phyloP scores from a whole-genome alignment of 2,329 filamentous ascomycete genomes.

The Colletotrichum tropicale region DNA sequence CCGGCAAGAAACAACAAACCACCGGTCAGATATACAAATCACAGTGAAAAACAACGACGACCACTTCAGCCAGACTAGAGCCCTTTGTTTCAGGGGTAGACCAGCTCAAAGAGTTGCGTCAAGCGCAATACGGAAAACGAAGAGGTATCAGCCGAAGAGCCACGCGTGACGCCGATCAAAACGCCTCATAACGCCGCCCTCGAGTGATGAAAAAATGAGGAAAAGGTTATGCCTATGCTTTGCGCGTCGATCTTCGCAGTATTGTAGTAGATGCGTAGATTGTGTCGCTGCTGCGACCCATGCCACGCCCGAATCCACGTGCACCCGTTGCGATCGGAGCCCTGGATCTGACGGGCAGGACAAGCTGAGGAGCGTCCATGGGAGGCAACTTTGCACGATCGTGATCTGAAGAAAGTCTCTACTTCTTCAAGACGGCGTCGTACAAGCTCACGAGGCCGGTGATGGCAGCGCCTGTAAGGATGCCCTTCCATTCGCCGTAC shows the following conservation, averaged over 20 bases:
- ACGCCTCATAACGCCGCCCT: constrained; percentile 22
- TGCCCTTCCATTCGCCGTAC: constrained; percentile 73
- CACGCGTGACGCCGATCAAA: constrained; percentile 17
- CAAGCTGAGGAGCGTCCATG: not conserved
- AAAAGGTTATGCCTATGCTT: not conserved
- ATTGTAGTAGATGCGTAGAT: not conserved
- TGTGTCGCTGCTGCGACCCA: not conserved
- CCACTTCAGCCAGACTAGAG: not conserved
- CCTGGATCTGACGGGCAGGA: not conserved
- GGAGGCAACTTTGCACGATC: not conserved
- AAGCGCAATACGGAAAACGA: not conserved
- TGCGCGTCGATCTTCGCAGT: not conserved
- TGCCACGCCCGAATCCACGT: not conserved
- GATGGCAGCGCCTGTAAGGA: constrained; percentile 71
- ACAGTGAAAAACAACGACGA: not conserved
- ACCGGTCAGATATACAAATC: not conserved
- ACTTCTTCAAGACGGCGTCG: constrained; percentile 77
- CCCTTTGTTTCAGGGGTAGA: not conserved
- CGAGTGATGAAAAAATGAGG: not conserved
- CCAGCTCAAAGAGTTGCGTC: not conserved
- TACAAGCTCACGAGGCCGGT: constrained; percentile 75
- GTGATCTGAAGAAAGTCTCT: constrained; percentile 22
- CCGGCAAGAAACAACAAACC: not conserved
- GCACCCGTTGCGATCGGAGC: not conserved
- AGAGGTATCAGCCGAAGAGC: constrained; percentile 20